phyloP scores from a whole-genome alignment of 2,329 filamentous ascomycete genomes.

The Neonectria faginata region DNA sequence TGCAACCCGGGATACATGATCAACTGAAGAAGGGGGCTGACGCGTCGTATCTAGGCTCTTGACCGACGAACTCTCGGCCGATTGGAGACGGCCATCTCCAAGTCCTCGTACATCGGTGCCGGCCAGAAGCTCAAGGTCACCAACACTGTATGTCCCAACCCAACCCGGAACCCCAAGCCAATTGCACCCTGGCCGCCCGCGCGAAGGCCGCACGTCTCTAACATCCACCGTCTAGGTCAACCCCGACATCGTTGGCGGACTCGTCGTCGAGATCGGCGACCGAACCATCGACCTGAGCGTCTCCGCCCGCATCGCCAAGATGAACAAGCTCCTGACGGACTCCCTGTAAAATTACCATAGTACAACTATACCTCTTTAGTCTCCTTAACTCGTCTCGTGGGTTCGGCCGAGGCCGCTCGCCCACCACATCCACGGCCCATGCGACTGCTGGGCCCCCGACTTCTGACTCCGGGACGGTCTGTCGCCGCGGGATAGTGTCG shows the following conservation, averaged over 20 bases:
- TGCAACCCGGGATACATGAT: conserved; percentile 4
- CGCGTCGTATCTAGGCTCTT: conserved; percentile 70
- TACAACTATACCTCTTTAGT: conserved; percentile 45
- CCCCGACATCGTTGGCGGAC: conserved; percentile 91
- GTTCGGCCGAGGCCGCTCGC: conserved; percentile 19
- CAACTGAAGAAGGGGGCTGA: conserved; percentile 28
- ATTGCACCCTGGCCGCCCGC: conserved; percentile 4
- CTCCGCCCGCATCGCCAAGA: conserved; percentile 92
- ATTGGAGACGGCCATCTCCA: conserved; percentile 87
- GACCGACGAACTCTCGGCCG: conserved; percentile 88
- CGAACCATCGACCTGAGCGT: conserved; percentile 98
- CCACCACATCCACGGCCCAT: conserved; percentile 21
- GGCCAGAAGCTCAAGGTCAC: conserved; percentile 99
- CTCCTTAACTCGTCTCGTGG: conserved; percentile 39
- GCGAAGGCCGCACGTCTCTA: conserved; percentile 19
- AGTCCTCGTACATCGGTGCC: conserved; percentile 87
- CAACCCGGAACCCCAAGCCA: conserved; percentile 1
- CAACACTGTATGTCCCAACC: conserved; percentile 74
- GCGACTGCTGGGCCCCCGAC: conserved; percentile 33
- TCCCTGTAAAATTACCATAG: conserved; percentile 78
- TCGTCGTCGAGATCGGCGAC: conserved; percentile 96
- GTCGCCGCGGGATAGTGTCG: conserved; percentile 38
- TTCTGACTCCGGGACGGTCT: conserved; percentile 36
- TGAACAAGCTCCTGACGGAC: conserved; percentile 99
- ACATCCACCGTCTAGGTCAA: conserved; percentile 73